Base-by-base conservation (phyloP, 805 yeast genomes). In the Lachancea thermotolerans region DNA sequence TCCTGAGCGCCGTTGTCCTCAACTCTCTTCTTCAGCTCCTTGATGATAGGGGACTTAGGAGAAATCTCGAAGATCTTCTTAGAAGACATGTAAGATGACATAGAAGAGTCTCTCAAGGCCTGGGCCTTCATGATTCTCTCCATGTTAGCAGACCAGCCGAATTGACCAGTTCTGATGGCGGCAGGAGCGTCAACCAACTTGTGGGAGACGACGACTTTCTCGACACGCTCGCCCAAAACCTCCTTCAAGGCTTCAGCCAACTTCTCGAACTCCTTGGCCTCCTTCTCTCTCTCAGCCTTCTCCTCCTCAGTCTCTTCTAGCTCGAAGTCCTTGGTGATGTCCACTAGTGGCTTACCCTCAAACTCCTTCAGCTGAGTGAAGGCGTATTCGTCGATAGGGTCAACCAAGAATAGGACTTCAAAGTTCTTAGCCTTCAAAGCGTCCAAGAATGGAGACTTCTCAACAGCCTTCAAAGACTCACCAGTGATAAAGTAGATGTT, bases 91-190 rank as follows among this genome's bases (percentile, higher is more conserved):
- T 93, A 93, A 53, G 96, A 81, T 35, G 98, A 89, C 99, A 93
- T 93, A 60, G 95, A 79, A 61, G 95, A 86, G 73, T 93, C 99
- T 78, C 98, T 89, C 65, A 93, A 78, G 62, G 99, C 99, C 79
- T 93, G 99, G 52, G 99, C 99, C 81, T 93, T 93, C 99, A 93
- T 93, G 81, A 93, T 93, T 85, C 99, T 91, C 80, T 93, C 99
- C 99, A 93, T 93, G 81, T 93, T 93, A 66, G 99, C 99, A 59
- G 99, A 93, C 99, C 99, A 93, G 71, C 99, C 99, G 72, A 93
- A 93, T 78, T 93, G 98, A 60, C 97, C 98, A 59, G 99, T 93
- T 82, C 99, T 89, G 70, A 93, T 93, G 61, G 99, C 99, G 71
- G 99, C 99, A 72, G 99, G 99, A 48, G 98, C 90, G 67, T 90